These are phyloP conservation scores for Shiraia sp. DNA, from an alignment of 2,329 filamentous ascomycete species.

Conservation along the genomic window DNA sequence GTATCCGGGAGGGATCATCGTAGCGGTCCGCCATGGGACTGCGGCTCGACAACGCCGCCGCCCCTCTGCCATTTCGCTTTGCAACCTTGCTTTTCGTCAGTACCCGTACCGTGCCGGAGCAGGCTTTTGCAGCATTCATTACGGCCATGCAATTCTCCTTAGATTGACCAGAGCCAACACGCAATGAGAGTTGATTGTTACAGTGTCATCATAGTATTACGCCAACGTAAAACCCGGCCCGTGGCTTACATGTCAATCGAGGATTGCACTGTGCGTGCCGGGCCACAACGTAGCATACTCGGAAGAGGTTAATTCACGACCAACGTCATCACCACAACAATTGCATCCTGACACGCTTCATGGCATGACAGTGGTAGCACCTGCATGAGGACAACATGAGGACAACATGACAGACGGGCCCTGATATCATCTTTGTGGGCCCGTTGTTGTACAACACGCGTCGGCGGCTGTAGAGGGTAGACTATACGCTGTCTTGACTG, in stretches of 20 bases:
- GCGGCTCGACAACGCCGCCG: slow-evolving; percentile 26
- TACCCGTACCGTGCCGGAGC: slow-evolving; percentile 10
- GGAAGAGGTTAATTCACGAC: too few relatives aligned
- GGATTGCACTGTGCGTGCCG: not conserved
- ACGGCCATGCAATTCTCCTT: slow-evolving; percentile 7
- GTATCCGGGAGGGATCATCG: slow-evolving; percentile 34
- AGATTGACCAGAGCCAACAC: slow-evolving; percentile 14
- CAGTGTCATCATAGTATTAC: slow-evolving; percentile 15
- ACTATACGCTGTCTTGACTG: slow-evolving; percentile 6
- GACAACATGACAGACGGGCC: slow-evolving; percentile 6
- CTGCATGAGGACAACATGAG: slow-evolving; percentile 23
- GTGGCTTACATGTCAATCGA: not conserved
- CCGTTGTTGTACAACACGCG: slow-evolving; percentile 16
- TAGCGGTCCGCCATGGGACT: slow-evolving; percentile 15
- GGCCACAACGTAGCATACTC: too few relatives aligned
- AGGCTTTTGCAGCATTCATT: not conserved
- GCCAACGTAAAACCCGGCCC: slow-evolving; percentile 2
- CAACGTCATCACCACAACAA: too few relatives aligned
- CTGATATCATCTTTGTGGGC: slow-evolving; percentile 2
- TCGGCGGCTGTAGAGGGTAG: slow-evolving; percentile 15
- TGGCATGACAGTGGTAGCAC: slow-evolving; percentile 10
- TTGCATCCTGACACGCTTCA: slow-evolving; percentile 7
- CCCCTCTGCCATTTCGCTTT: slow-evolving; percentile 14
- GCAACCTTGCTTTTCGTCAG: slow-evolving; percentile 16
- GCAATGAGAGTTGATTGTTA: slow-evolving; percentile 32